Evolutionary conservation across 305 asterid species (phyloP), one percentile per base, ranked within the genome.

Genomic region (Solanum chacoense): DNA sequence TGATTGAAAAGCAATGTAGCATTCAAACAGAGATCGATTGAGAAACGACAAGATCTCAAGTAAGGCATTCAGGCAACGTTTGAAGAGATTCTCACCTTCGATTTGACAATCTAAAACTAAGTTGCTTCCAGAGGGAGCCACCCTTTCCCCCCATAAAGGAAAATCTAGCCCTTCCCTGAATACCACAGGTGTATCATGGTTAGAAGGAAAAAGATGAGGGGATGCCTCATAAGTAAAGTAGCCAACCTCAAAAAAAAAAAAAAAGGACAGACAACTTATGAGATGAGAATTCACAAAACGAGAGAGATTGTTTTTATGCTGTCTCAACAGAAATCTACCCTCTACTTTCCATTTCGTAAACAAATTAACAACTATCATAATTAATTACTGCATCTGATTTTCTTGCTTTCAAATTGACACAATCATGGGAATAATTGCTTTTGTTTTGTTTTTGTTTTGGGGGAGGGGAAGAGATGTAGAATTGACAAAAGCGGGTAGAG

Each of bases 101-200:
- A 89, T 90, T 85, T 69, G 90, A 87, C 93, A 95, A 92, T 90
- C 90, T 94, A 94, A 93, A 97, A 3, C 95, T 92, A 89, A 97
- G 80, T 93, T 96, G 98, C 93, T 93, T 95, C 99, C 99, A 97
- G 88, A 97, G 95, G 20, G 96, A 79, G 86, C 98, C 99, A 89
- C 99, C 99, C 93, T 94, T 96, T 65, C 96, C 98, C 78, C 99
- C 99, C 99, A 97, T 97, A 92, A 93, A 96, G 36, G 99, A 97
- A 95, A 97, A 97, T 81, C 99, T 97, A 88, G 99, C 99, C 94
- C 99, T 96, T 93, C 89, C 94, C 99, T 97, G 93, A 93, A 91
- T 84, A 90, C 50, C 91, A 88, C 40, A 91, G 85, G 90, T 78
- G 87, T 87, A 92, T 90, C 88, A 84, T 89, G 90, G 90, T 93